Conservation (phyloP, 1,139 yeast species). For the Tardiomyces blankii region DNA sequence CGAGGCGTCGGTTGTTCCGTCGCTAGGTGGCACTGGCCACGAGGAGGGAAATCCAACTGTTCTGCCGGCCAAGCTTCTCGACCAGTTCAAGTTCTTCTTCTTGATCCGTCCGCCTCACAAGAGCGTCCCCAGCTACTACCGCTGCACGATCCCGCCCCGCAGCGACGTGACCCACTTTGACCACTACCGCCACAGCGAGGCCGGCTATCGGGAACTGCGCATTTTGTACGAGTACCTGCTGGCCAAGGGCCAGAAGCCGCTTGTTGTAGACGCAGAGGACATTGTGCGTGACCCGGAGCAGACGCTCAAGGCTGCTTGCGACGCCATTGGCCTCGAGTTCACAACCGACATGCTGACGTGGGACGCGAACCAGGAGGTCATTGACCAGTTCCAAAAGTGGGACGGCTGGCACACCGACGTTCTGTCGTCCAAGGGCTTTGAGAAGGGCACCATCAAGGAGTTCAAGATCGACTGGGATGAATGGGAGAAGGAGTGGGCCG, state of each 20-base stretch:
- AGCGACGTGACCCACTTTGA: conserved; percentile 19
- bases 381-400: conserved; percentile 19
- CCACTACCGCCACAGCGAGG: conserved; percentile 16
- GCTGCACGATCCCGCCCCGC: conserved; percentile 20
- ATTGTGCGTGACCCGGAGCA: conserved; percentile 14
- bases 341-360: conserved; percentile 17
- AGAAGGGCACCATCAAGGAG: conserved; percentile 1
- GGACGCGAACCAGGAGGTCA: conserved; percentile 14
- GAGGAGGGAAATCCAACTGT: conserved; percentile 13
- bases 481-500: conserved; percentile 16
- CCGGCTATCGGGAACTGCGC: conserved; percentile 20
- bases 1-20: conserved; percentile 9
- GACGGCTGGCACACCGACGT: conserved; percentile 22
- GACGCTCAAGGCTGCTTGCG: conserved; percentile 14
- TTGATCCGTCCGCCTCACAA: conserved; percentile 20
- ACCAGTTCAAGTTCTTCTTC: conserved; percentile 14
- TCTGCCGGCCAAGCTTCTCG: conserved; percentile 11
- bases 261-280: conserved; percentile 19
- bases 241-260: conserved; percentile 10
- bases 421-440: conserved; percentile 17
- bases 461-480: conserved; percentile 13
- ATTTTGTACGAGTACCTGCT: conserved; percentile 16
- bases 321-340: conserved; percentile 14
- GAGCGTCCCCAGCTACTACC: conserved; percentile 20
- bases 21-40: conserved; percentile 5